Conservation (phyloP, 176 grass and related monocot species). For the Musa beccarii region DNA sequence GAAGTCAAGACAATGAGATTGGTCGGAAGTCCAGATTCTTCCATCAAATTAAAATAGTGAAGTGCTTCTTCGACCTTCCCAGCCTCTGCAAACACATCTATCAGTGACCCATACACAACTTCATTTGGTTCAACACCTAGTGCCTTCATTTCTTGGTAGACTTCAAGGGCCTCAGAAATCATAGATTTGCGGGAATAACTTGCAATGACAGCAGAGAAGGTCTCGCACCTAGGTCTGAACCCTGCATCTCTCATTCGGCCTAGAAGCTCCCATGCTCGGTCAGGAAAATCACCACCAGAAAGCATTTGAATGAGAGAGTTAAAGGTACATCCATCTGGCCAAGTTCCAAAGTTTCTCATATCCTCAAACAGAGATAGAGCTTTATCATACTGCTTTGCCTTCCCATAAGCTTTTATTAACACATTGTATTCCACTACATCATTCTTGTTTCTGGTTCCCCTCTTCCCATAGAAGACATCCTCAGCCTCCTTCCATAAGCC, state of each 20-base stretch:
- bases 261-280: constrained; percentile 41
- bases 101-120: constrained; percentile 43
- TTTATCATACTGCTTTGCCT: constrained; percentile 51
- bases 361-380: constrained; percentile 41
- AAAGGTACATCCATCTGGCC: constrained; percentile 55
- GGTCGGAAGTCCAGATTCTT: constrained; percentile 39
- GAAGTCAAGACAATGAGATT: constrained; percentile 53
- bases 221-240: constrained; percentile 49
- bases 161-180: constrained; percentile 41
- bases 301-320: constrained; percentile 82
- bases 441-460: constrained; percentile 15
- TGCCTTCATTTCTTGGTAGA: constrained; percentile 52
- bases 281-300: constrained; percentile 40
- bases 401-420: constrained; percentile 62
- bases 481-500: constrained; percentile 55
- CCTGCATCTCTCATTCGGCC: constrained; percentile 48
- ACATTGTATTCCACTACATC: constrained; percentile 64
- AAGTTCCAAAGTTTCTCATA: constrained; percentile 42
- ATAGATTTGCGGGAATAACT: constrained; percentile 36
- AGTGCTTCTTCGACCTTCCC: constrained; percentile 46
- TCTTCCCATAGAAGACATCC: constrained; percentile 38
- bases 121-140: constrained; percentile 49
- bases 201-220: constrained; percentile 49
- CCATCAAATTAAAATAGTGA: constrained; percentile 44
- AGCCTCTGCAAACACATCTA: constrained; percentile 55